Percentiles rank a stretch among this genome's conserved stretches.
Evolutionary conservation across 495 filamentous ascomycete genomes (phyloP).

Genomic region (Lasiosphaeriaceae sp.): DNA sequence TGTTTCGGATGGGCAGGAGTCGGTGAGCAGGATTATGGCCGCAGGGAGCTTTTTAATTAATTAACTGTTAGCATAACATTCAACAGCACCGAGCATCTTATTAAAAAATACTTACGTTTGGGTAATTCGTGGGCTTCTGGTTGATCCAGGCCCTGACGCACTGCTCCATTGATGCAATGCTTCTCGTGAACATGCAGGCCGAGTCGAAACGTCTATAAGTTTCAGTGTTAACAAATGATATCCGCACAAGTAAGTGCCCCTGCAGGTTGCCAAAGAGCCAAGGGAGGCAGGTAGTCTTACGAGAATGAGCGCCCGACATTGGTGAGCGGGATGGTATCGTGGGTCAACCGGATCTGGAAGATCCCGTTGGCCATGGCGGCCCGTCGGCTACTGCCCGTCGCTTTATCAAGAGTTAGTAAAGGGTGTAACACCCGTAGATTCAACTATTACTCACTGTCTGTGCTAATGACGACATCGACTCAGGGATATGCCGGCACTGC

Average conservation of each 20-base stretch:
- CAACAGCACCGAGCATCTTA: background rate
- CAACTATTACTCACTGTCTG: constrained; percentile 14
- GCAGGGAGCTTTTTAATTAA: background rate
- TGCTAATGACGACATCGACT: constrained; percentile 47
- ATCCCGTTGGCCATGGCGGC: background rate
- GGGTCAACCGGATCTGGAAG: background rate
- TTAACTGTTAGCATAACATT: background rate
- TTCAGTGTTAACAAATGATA: background rate
- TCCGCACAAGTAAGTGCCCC: too few species aligned
- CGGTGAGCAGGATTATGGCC: background rate
- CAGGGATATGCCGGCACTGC: constrained; percentile 46
- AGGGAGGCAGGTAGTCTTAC: background rate
- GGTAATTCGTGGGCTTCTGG: background rate
- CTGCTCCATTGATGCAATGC: background rate
- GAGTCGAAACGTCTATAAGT: background rate
- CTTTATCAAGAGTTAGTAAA: background rate
- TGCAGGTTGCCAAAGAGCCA: background rate
- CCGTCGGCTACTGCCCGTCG: background rate
- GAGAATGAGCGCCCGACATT: background rate
- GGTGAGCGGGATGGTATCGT: background rate
- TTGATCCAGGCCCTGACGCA: background rate
- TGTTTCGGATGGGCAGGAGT: background rate
- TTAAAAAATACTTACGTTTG: background rate
- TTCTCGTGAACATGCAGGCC: background rate
- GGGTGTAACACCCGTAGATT: background rate